Conservation (phyloP, 805 yeast genomes). For the Hermanozyma aechmeae region DNA sequence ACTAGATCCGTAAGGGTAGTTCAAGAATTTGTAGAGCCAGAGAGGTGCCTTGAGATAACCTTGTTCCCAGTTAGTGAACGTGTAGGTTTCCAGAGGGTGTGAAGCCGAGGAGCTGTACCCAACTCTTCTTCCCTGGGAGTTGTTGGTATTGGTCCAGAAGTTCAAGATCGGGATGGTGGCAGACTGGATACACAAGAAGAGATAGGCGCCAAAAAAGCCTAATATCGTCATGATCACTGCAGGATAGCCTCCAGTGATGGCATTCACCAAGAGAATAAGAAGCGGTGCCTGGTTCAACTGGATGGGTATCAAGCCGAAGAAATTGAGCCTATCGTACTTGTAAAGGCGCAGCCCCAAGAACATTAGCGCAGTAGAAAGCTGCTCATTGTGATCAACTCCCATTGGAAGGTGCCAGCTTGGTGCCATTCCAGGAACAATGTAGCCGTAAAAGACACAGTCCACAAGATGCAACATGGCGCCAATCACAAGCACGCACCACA, state of each 20-base stretch:
- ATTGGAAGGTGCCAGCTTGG: no score
- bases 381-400: constrained; percentile 2
- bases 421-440: no score
- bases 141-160: constrained; percentile 7
- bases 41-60: constrained; percentile 51
- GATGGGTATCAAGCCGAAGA: constrained; percentile 43
- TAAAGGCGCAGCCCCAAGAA: constrained; percentile 54
- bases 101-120: constrained; percentile 10
- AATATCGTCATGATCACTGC: constrained; percentile 27
- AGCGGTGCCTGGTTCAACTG: constrained; percentile 48
- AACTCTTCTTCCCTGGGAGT: constrained; percentile 21
- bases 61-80: constrained; percentile 32
- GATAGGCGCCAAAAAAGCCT: constrained; percentile 49
- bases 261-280: constrained; percentile 21
- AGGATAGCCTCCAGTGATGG: constrained; percentile 34
- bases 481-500: constrained; percentile 42
- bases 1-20: constrained; percentile 22
- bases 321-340: constrained; percentile 44
- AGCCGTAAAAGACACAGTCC: constrained; percentile 3
- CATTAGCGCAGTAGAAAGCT: constrained; percentile 25
- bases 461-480: constrained; percentile 29
- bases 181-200: constrained; percentile 56
- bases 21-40: constrained; percentile 23
- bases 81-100: constrained; percentile 1
- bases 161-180: constrained; percentile 36